Evolutionary conservation across 2,329 filamentous ascomycete species (phyloP), one percentile per base, ranked within the genome.

Genomic region (Chrysoporthe cubensis): DNA sequence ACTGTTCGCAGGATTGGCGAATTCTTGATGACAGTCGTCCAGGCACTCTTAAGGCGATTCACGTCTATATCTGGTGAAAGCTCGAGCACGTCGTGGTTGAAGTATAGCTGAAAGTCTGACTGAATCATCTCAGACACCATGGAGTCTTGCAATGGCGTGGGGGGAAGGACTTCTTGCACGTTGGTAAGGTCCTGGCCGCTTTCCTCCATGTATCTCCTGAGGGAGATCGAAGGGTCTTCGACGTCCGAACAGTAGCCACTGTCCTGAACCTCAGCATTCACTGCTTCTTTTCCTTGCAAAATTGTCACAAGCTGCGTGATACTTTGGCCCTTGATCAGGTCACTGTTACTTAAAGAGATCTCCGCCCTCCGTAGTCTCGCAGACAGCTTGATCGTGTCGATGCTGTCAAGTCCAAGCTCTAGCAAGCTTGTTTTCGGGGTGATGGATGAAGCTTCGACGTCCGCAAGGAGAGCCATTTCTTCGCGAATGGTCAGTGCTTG

Each of bases 331-430:
- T 87, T 89, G 84, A 97, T 91, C 32, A 97, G 89, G n/a, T 84
- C 82, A 71, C 92, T 92, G n/a, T 94, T 88, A 0, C 90, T 81
- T 13, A 97, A 76, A 0, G 80, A 75, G 26, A 96, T 80, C 0
- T 84, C 85, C 4, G 79, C 78, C 57, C 84, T 86, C 71, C 86
- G 91, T 1, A 97, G 82, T 64, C 88, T 85, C 0, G 93, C 89
- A 0, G 92, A 91, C 0, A 97, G 80, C 73, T 93, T 96, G 76
- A 97, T 95, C 1, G 91, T 87, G 77, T 97, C 94, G 67, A 97
- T 96, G 74, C 94, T 97, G 80, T 97, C 95, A 7, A 97, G 84
- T 0, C 94, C 94, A 43, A 97, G 84, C 72, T 95, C 89, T 50
- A 96, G 89, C 13, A 97, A 87, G 0, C 90, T 90, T 0, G 87